phyloP scores from a whole-genome alignment of 352 stramenopile species.

The Plasmopara halstedii region DNA sequence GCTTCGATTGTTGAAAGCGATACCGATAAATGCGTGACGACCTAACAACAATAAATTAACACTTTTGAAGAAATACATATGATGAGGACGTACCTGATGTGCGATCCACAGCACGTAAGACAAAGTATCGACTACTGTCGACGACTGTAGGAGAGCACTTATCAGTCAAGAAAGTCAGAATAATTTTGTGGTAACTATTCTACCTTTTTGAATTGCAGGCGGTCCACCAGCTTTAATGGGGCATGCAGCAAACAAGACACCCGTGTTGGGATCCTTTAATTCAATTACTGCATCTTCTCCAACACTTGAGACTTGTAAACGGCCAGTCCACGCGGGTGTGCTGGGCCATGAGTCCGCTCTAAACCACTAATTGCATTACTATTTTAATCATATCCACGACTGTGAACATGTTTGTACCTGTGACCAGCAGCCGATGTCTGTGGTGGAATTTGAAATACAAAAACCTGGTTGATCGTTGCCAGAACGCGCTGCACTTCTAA shows the following conservation, averaged over 20 bases:
- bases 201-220: constrained; percentile 59
- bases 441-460: constrained; percentile 63
- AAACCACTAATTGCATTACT: not conserved
- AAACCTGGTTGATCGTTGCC: constrained; percentile 59
- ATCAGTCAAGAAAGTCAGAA: not conserved
- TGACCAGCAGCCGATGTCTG: constrained; percentile 52
- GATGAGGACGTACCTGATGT: constrained; percentile 36
- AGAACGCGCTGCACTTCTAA: constrained; percentile 45
- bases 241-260: constrained; percentile 47
- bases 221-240: constrained; percentile 52
- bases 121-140: constrained; percentile 92
- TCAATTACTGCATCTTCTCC: constrained; percentile 57
- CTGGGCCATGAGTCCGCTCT: constrained; percentile 62
- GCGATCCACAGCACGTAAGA: constrained; percentile 86
- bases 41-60: constrained; percentile 18
- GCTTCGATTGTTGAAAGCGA: constrained; percentile 92
- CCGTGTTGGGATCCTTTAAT: constrained; percentile 47
- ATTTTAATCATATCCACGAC: not conserved
- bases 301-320: constrained; percentile 49
- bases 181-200: too few species aligned
- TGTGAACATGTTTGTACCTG: constrained; percentile 18
- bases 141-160: constrained; percentile 34
- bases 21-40: constrained; percentile 89
- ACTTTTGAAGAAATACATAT: not conserved
- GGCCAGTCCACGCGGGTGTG: constrained; percentile 52